Evolutionary conservation across 116 monocot species (phyloP), one percentile per base, ranked within the genome.

Genomic region (Trichopus zeylanicus): DNA sequence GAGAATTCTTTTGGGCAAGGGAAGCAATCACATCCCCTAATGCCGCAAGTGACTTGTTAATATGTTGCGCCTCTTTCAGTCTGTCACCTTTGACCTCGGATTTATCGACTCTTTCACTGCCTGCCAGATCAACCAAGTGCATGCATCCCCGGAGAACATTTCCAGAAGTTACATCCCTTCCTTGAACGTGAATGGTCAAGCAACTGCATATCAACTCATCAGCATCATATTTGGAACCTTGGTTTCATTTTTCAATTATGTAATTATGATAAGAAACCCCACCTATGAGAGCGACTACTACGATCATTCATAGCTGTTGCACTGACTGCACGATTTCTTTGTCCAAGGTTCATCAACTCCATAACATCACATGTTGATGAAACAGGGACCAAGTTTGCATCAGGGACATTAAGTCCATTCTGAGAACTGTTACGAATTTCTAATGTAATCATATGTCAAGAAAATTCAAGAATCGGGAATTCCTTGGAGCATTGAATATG

Each of bases 271-370:
- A 0, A 18, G 30, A 23, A 65, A 37, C 13, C 53, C 7, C 10
- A 93, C 99, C 99, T 99, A 69, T 99, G 99, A 57, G 99, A 99
- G 16, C 99, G 99, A 75, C 99, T 99, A 49, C 99, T 99, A n/a
- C 88, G 72, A 46, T 99, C 92, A 73, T 99, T 99, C 63, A 99
- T 60, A 33, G 99, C 83, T 31, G 99, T 99, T 29, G 78, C 72
- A 68, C 85, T 42, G 18, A 99, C 88, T 18, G 74, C 85, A 61
- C 99, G 99, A 70, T 92, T 99, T 48, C 60, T 80, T 28, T 83
- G 83, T 25, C 99, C 99, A 49, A 91, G 27, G 35, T 78, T 88
- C 99, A 99, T 99, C 55, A 99, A 57, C 38, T 83, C 86, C 57
- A 99, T 83, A 32, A 99, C 99, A 24, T 99, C 99, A 26, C 60